Conservation (phyloP, 2,329 filamentous ascomycete genomes). For the Cercospora sojina region DNA sequence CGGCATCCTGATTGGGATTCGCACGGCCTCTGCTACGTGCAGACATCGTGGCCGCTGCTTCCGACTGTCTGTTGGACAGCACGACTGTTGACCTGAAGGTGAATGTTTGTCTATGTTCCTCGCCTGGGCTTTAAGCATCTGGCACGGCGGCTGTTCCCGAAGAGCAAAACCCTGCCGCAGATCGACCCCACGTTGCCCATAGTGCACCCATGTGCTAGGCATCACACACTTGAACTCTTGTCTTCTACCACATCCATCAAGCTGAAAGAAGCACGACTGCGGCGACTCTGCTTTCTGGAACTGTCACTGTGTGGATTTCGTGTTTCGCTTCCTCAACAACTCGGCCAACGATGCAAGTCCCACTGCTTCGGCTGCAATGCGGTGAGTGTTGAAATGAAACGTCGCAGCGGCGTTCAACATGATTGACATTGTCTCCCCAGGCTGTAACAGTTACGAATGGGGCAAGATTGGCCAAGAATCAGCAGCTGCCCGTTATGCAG, state of each 20-base stretch:
- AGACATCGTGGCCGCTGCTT: slow-evolving; percentile 42
- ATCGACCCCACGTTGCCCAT: background rate
- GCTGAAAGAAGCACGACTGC: background rate
- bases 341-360: slow-evolving; percentile 64
- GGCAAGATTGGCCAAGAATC: slow-evolving; percentile 88
- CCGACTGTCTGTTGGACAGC: background rate
- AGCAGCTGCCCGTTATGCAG: slow-evolving; percentile 83
- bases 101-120: background rate
- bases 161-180: background rate
- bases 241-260: background rate
- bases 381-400: slow-evolving; percentile 45
- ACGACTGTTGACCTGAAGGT: background rate
- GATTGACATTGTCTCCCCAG: slow-evolving; percentile 44
- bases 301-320: background rate
- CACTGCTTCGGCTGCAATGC: slow-evolving; percentile 80
- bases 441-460: slow-evolving; percentile 99
- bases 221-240: background rate
- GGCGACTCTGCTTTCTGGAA: background rate
- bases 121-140: background rate
- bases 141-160: background rate
- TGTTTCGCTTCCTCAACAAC: background rate
- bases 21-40: slow-evolving; percentile 46
- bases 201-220: background rate
- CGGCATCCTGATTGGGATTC: slow-evolving; percentile 51
- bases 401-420: background rate